Evolutionary conservation across 1,139 yeast genomes (phyloP).

Genomic region (Maudiozyma humilis): DNA sequence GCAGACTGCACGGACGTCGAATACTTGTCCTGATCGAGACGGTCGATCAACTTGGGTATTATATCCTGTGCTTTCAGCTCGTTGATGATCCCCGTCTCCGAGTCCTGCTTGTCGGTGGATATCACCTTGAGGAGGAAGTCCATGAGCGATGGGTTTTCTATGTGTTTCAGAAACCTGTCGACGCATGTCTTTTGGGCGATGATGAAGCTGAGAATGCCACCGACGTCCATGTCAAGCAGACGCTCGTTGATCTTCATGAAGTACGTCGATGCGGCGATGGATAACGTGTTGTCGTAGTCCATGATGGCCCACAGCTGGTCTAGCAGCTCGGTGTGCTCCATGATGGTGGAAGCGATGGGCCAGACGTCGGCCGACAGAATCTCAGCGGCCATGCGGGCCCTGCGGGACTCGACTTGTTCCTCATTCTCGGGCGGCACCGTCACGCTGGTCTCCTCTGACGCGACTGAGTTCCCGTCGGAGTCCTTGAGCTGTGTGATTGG

Average conservation of each 20-base stretch:
- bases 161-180: constrained; percentile 44
- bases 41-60: constrained; percentile 44
- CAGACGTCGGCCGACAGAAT: constrained; percentile 86
- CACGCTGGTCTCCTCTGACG: constrained; percentile 29
- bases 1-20: constrained; percentile 75
- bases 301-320: constrained; percentile 71
- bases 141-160: constrained; percentile 65
- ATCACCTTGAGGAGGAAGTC: constrained; percentile 54
- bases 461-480: constrained; percentile 5
- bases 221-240: constrained; percentile 74
- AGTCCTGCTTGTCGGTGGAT: constrained; percentile 56
- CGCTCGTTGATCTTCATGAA: constrained; percentile 94
- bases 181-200: constrained; percentile 43
- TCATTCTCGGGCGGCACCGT: constrained; percentile 35
- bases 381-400: constrained; percentile 85
- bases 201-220: constrained; percentile 66
- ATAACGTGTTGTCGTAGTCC: constrained; percentile 54
- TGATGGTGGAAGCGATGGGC: constrained; percentile 85
- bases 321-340: constrained; percentile 62
- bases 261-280: constrained; percentile 71
- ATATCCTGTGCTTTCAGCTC: constrained; percentile 43
- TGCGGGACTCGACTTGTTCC: constrained; percentile 52
- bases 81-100: constrained; percentile 55
- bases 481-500: neutral
- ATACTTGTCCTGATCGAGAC: constrained; percentile 40